Conservation (phyloP, 352 stramenopile genomes). For the Phytopythium cucurbitacearum region DNA sequence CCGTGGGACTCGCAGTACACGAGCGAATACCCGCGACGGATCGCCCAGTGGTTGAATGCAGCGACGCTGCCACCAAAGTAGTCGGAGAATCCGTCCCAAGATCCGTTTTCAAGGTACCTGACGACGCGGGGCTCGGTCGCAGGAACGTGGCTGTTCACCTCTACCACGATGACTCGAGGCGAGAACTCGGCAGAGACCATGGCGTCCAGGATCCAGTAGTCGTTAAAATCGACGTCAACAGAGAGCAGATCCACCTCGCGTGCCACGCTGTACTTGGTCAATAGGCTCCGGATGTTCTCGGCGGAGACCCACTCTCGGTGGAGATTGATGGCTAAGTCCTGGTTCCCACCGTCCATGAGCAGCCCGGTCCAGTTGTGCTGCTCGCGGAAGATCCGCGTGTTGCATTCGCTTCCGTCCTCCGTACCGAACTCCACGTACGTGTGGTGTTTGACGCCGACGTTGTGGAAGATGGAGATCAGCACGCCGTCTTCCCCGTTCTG, state of each 20-base stretch:
- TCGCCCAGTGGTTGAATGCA: slow-evolving; percentile 40
- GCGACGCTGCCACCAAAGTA: slow-evolving; percentile 64
- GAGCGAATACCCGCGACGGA: slow-evolving; percentile 47
- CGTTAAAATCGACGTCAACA: slow-evolving; percentile 75
- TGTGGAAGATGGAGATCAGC: slow-evolving; percentile 47
- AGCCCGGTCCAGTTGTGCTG: slow-evolving; percentile 44
- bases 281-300: slow-evolving; percentile 57
- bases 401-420: slow-evolving; percentile 50
- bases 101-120: slow-evolving; percentile 28
- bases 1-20: slow-evolving; percentile 77
- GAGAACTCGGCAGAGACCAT: slow-evolving; percentile 36
- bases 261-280: slow-evolving; percentile 39
- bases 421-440: slow-evolving; percentile 71
- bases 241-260: slow-evolving; percentile 56
- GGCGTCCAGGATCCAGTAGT: slow-evolving; percentile 65
- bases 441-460: slow-evolving; percentile 28
- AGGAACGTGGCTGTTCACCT: slow-evolving; percentile 59
- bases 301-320: slow-evolving; percentile 54
- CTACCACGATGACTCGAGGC: slow-evolving; percentile 54
- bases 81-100: slow-evolving; percentile 41
- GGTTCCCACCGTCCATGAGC: slow-evolving; percentile 50
- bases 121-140: slow-evolving; percentile 38
- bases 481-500: slow-evolving; percentile 77
- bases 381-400: slow-evolving; percentile 53
- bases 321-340: slow-evolving; percentile 42